Conservation (phyloP, 176 grass and related monocot genomes). For the Juncus inflexus region DNA sequence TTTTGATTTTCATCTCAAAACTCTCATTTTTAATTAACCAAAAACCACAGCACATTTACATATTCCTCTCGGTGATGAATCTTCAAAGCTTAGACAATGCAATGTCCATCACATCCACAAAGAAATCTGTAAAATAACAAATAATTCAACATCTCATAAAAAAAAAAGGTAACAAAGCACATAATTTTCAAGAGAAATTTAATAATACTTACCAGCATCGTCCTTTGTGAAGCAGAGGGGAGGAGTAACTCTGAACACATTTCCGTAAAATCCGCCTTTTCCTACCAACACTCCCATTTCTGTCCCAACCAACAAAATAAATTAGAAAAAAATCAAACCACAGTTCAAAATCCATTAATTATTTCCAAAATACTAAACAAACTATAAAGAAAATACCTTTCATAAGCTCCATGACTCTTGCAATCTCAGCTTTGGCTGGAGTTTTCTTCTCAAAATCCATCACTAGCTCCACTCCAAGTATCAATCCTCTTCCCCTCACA, state of each 20-base stretch:
- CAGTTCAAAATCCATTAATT: no score
- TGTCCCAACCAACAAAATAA: conserved; percentile 16
- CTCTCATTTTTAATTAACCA: conserved; percentile 17
- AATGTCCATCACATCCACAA: conserved; percentile 65
- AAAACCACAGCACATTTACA: neutral
- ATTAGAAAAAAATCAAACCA: neutral
- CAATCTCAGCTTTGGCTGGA: conserved; percentile 74
- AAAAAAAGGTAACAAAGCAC: neutral
- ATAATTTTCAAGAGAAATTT: conserved; percentile 6
- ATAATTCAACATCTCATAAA: neutral
- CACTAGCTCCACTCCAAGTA: conserved; percentile 89
- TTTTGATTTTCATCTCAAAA: conserved; percentile 26
- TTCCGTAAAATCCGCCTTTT: conserved; percentile 89
- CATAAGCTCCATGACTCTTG: conserved; percentile 61
- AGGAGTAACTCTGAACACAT: conserved; percentile 97
- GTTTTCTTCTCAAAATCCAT: conserved; percentile 74
- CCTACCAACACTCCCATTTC: conserved; percentile 93
- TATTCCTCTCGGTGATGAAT: conserved; percentile 2
- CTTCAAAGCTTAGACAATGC: conserved; percentile 78
- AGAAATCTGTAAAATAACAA: conserved; percentile 46
- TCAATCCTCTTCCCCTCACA: conserved; percentile 79
- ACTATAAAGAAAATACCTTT: conserved; percentile 46
- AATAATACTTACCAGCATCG: conserved; percentile 55
- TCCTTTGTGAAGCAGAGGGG: conserved; percentile 90
- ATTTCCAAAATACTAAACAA: no score